Base-by-base conservation (phyloP, 2,329 filamentous ascomycete genomes). In the Chaetomium olivaceum region DNA sequence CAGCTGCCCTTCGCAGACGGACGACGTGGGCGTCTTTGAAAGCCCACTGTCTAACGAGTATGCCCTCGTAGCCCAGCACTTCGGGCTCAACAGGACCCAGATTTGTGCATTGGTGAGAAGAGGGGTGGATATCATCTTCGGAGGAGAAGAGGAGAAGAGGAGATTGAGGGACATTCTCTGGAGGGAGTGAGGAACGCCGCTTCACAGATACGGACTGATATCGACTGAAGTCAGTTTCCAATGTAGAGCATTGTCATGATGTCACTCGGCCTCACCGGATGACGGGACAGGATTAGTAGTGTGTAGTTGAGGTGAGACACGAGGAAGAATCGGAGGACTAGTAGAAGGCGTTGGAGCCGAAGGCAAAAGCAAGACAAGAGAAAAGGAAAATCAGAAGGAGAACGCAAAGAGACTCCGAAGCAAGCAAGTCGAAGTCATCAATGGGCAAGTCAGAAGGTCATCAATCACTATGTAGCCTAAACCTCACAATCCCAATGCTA, bases 1-100 rank as follows among this genome's bases (percentile, higher is more conserved):
- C 36, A 33, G 16, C 2, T 19, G 43, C 21, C 8, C 4, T 25
- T 67, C 36, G 27, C 14, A 93, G 90, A 95, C 91, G 1, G 92
- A 95, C 74, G 91, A 95, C 72, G 89, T 94, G 11, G 92, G 91
- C 1, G 87, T 95, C 25, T 95, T 95, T 72, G 89, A 88, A 58
- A 93, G 90, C 73, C 82, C 86, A 0, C 77, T 93, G 4, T 93
- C 90, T 0, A 88, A 92, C 70, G 92, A 96, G 75, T 94, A 93
- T 76, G 79, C 82, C 8, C 83, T 95, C 2, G 89, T 90, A 3
- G 87, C 89, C 1, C 77, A 88, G 69, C 87, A 93, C 73, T 95
- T 95, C 72, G 74, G 77, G 0, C 80, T 95, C 7, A 74, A 72
- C 14, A 75, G 74, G 3, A 65, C 73, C 5, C 79, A 82, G 19